Percentiles rank a stretch among this genome's conserved stretches.
These are phyloP conservation scores for Triticum dicoccoides DNA, from an alignment of 176 grass and related monocot genomes.

Conservation along the genomic window DNA sequence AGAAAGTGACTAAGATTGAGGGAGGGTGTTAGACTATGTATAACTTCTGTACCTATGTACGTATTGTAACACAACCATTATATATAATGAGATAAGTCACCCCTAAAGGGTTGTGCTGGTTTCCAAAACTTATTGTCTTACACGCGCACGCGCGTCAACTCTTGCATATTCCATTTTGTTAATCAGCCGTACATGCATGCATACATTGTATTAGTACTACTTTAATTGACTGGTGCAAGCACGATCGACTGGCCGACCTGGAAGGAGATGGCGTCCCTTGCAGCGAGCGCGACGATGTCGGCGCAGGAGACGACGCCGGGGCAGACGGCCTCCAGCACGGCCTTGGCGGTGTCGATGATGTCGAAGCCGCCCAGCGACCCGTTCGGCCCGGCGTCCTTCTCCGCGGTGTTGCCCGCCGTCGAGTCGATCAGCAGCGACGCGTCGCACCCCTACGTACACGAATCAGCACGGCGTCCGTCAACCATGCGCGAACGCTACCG, in stretches of 20 bases:
- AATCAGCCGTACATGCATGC: neutral
- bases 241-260: neutral
- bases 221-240: neutral
- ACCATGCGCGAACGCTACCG: neutral
- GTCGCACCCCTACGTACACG: conserved; percentile 58
- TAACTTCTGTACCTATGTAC: no score
- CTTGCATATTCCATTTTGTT: neutral
- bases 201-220: no score
- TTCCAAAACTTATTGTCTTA: no score
- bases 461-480: neutral
- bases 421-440: conserved; percentile 80
- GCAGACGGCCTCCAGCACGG: conserved; percentile 70
- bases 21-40: no score
- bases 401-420: conserved; percentile 37
- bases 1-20: no score
- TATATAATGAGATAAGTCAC: no score
- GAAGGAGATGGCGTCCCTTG: conserved; percentile 64
- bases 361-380: conserved; percentile 57
- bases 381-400: conserved; percentile 74
- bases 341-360: conserved; percentile 69
- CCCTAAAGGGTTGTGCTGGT: no score
- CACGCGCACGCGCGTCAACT: neutral
- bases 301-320: conserved; percentile 75
- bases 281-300: conserved; percentile 77
- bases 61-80: no score